Percentiles rank a stretch among this genome's conserved stretches.
Conservation (phyloP, 1,139 yeast species). For the Candida sanyaensis region DNA sequence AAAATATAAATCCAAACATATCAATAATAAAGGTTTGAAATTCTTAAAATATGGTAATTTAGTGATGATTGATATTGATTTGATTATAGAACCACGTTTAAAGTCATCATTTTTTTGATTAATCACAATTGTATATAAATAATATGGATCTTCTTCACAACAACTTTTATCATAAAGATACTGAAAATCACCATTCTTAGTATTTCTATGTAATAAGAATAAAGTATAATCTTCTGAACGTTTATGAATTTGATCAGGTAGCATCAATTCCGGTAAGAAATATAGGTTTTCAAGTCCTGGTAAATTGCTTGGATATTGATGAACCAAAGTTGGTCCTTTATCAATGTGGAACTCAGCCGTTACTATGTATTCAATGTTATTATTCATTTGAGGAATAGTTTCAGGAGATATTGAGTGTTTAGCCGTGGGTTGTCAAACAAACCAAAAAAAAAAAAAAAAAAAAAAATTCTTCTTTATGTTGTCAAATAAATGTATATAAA, state of each 20-base stretch:
- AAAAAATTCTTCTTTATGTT: too few species aligned
- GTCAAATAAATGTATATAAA: too few species aligned
- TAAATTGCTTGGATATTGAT: conserved; percentile 49
- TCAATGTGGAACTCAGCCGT: conserved; percentile 62
- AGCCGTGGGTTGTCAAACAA: not conserved
- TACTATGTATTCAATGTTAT: conserved; percentile 45
- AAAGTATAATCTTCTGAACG: conserved; percentile 63
- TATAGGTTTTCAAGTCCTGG: conserved; percentile 45
- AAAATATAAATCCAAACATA: conserved; percentile 54
- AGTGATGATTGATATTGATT: conserved; percentile 57
- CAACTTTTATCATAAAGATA: conserved; percentile 32
- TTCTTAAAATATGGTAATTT: conserved; percentile 53
- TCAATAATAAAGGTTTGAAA: conserved; percentile 57
- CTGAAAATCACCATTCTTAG: conserved; percentile 41
- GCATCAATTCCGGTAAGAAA: conserved; percentile 58
- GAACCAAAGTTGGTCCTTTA: conserved; percentile 52
- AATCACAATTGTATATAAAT: conserved; percentile 57
- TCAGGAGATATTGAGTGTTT: not conserved
- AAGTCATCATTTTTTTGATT: conserved; percentile 47
- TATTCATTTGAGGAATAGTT: conserved; percentile 16
- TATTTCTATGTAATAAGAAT: conserved; percentile 49
- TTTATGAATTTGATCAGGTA: conserved; percentile 64
- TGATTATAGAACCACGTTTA: conserved; percentile 57
- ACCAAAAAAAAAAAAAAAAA: not conserved
- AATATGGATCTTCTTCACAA: conserved; percentile 48